These are phyloP conservation scores for Ganoderma sinense DNA, from an alignment of 1,284 basidiomycete species.

Conservation along the genomic window DNA sequence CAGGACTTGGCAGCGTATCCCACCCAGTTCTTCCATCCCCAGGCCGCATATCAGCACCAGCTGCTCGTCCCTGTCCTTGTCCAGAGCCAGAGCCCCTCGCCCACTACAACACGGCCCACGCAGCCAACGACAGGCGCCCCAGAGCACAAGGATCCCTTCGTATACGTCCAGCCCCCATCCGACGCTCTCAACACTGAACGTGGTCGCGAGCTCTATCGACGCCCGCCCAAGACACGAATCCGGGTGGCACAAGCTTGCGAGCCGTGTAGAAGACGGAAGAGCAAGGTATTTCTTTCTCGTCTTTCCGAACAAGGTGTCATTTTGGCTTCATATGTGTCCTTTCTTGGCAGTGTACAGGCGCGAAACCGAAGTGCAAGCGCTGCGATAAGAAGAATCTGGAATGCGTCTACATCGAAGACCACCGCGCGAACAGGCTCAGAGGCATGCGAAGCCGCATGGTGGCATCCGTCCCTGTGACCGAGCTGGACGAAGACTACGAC, in stretches of 20 bases:
- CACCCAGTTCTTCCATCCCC: neutral
- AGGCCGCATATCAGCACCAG: constrained; percentile 5
- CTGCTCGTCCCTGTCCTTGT: constrained; percentile 2
- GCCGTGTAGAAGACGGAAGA: constrained; percentile 30
- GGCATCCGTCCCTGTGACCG: neutral
- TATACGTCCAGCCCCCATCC: constrained; percentile 14
- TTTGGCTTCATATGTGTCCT: neutral
- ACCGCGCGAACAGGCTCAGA: constrained; percentile 27
- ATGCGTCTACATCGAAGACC: constrained; percentile 31
- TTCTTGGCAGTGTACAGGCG: constrained; percentile 28
- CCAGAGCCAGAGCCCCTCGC: neutral
- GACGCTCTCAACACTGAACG: constrained; percentile 8
- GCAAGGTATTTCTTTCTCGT: constrained; percentile 22
- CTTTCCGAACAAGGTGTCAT: neutral
- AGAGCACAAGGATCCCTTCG: constrained; percentile 9
- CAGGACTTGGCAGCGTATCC: constrained; percentile 15
- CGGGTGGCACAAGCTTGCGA: constrained; percentile 33
- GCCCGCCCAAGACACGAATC: constrained; percentile 3
- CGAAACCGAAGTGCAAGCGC: constrained; percentile 27
- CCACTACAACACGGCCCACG: neutral
- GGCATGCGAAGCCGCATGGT: neutral
- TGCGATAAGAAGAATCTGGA: constrained; percentile 21
- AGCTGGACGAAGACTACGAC: constrained; percentile 1
- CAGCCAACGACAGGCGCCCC: neutral
- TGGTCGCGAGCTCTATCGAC: constrained; percentile 18